A percentile compares a stretch with the other conserved stretches of the same genome.
Conservation (phyloP, 2,329 filamentous ascomycete genomes). For the Exophiala mesophila region DNA sequence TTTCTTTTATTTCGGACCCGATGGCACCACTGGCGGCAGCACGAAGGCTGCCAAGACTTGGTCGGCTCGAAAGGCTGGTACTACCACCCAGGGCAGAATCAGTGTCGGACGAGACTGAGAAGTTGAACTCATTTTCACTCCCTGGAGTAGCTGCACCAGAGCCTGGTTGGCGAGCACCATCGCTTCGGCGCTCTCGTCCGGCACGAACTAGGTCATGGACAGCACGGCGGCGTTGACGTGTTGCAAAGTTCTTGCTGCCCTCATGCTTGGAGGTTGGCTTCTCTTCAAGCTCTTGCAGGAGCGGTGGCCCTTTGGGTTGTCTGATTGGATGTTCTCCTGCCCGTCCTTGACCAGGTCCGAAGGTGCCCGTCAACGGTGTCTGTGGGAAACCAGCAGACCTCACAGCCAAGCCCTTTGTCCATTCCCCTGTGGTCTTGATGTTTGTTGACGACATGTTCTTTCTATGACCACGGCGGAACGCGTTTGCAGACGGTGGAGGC, state of each 20-base stretch:
- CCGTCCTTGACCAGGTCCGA: constrained; percentile 86
- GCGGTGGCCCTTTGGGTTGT: constrained; percentile 86
- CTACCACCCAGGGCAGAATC: constrained; percentile 67
- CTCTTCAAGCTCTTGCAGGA: constrained; percentile 80
- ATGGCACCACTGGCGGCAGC: constrained; percentile 79
- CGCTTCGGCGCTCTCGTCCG: constrained; percentile 73
- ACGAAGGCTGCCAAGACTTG: constrained; percentile 68
- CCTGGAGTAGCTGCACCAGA: constrained; percentile 81
- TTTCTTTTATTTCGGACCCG: constrained; percentile 79
- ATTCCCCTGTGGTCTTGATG: constrained; percentile 43
- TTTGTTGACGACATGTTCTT: constrained; percentile 72
- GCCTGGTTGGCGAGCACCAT: constrained; percentile 51
- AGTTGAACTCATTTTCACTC: constrained; percentile 69
- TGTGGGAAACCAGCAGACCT: constrained; percentile 76
- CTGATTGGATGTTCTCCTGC: constrained; percentile 91
- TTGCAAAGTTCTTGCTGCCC: constrained; percentile 94
- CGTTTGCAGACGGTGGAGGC: constrained; percentile 81
- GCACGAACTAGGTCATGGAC: constrained; percentile 88
- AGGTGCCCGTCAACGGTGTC: constrained; percentile 76
- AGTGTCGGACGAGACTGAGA: constrained; percentile 67
- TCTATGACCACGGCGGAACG: constrained; percentile 90
- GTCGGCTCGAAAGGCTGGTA: constrained; percentile 73
- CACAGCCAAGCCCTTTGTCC: constrained; percentile 60
- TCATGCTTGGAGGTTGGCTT: constrained; percentile 91
- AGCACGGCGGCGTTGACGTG: constrained; percentile 85